A percentile compares a stretch with the other conserved stretches of the same genome.
Evolutionary conservation across 2,329 filamentous ascomycete genomes (phyloP).

Genomic region (Myrmaecium sp.): DNA sequence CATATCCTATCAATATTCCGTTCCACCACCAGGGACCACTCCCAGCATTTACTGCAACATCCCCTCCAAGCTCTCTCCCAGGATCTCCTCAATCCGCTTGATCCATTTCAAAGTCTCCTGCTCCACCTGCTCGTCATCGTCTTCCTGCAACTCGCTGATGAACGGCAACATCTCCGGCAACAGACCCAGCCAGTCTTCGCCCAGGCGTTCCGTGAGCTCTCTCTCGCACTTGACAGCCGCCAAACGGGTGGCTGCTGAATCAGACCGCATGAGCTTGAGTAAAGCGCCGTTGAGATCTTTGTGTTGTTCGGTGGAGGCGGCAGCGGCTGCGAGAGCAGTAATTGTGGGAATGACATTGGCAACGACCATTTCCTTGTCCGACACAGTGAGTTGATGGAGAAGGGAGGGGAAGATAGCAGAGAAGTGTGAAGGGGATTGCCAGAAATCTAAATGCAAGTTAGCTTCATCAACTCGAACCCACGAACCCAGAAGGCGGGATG

Average conservation of each 20-base stretch:
- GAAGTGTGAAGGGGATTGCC: conserved; percentile 85
- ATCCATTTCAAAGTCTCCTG: conserved; percentile 83
- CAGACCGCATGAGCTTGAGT: conserved; percentile 60
- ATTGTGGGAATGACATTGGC: conserved; percentile 51
- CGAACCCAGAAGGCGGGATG: background rate
- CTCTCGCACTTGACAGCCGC: conserved; percentile 73
- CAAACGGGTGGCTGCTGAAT: conserved; percentile 54
- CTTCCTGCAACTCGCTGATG: conserved; percentile 89
- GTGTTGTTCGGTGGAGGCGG: conserved; percentile 75
- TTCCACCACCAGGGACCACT: too few species aligned
- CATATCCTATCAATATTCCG: too few species aligned
- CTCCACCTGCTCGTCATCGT: conserved; percentile 89
- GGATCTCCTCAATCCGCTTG: conserved; percentile 67
- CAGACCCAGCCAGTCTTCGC: conserved; percentile 85
- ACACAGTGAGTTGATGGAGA: conserved; percentile 39
- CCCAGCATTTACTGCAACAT: conserved; percentile 65
- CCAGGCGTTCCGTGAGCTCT: conserved; percentile 58
- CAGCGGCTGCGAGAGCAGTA: conserved; percentile 58
- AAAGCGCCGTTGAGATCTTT: conserved; percentile 72
- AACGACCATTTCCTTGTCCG: conserved; percentile 11
- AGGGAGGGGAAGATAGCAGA: conserved; percentile 52
- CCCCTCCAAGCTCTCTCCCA: conserved; percentile 79
- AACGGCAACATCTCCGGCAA: conserved; percentile 92
- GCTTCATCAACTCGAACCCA: too few species aligned
- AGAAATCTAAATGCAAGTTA: conserved; percentile 64